A percentile compares a stretch with the other conserved stretches of the same genome.
Evolutionary conservation across 768 basidiomycete genomes (phyloP).

Genomic region (Pleurotus djamor): DNA sequence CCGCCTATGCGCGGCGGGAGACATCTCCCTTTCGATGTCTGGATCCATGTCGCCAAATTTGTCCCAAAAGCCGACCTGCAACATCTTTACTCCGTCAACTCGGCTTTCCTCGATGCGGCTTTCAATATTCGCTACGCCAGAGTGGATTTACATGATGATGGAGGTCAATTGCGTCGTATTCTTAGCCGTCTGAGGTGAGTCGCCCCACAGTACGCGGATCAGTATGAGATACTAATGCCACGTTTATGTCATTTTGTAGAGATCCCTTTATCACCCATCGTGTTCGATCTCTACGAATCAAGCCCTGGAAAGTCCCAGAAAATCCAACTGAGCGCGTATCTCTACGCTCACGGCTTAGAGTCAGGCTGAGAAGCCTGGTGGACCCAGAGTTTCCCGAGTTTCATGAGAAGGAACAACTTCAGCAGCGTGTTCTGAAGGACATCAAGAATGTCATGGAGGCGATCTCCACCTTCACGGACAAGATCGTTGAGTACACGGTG

Average conservation of each 20-base stretch:
- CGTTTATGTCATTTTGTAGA: conserved; percentile 11
- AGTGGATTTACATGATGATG: conserved; percentile 20
- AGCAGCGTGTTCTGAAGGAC: conserved; percentile 34
- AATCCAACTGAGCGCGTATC: conserved; percentile 25
- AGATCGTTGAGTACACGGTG: conserved; percentile 32
- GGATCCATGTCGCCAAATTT: conserved; percentile 23
- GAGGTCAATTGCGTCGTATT: conserved; percentile 25
- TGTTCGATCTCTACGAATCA: conserved; percentile 28
- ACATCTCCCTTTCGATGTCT: conserved; percentile 18
- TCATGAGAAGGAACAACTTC: conserved; percentile 25
- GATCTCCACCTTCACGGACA: conserved; percentile 25
- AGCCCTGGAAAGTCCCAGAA: conserved; percentile 38
- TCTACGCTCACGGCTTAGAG: conserved; percentile 16
- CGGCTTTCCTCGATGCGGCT: conserved; percentile 23
- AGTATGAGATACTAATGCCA: neutral
- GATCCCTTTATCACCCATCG: conserved; percentile 20
- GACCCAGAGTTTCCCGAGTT: conserved; percentile 28
- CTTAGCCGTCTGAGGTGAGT: conserved; percentile 26
- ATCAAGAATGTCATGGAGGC: conserved; percentile 28
- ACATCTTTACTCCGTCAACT: conserved; percentile 20
- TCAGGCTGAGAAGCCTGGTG: conserved; percentile 18
- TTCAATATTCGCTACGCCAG: conserved; percentile 20
- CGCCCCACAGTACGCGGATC: neutral
- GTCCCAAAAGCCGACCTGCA: conserved; percentile 19
- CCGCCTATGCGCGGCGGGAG: neutral